Evolutionary conservation across 106 monocot genomes (phyloP), one percentile per base, ranked within the genome.

Genomic region (Dioscorea zingiberensis): DNA sequence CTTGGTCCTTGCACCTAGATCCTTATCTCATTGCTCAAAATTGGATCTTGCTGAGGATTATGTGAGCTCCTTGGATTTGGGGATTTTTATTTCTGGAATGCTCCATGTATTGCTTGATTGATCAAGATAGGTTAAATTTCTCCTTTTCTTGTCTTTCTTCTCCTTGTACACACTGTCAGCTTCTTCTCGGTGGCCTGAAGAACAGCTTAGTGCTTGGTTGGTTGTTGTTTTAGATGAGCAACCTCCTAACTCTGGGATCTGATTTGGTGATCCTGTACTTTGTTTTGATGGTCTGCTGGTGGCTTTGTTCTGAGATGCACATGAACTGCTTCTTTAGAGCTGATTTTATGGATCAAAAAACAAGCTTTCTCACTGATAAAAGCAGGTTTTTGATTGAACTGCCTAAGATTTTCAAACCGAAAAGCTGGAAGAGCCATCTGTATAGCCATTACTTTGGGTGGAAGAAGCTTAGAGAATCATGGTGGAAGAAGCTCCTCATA

Each of bases 401-500:
- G 76, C 78, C 69, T n/a, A 73, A 72, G 56, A 77, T 79, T 46
- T 69, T 84, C 67, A 74, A 81, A 9, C 2, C 71, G 13, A 83
- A 59, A 54, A 66, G n/a, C 13, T 81, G 82, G 87, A 76, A 66
- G 71, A 79, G 53, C 51, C 81, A 85, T 25, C 64, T 83, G 3
- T 88, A 83, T 59, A 64, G 48, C 67, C 88, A 88, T 57, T 88
- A 79, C 71, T 85, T 91, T 47, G 85, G 80, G 13, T 77, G 70
- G 13, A 91, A 79, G 81, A 83, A 71, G 60, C 64, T 89, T 19
- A 81, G 88, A 28, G 86, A 78, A 49, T 82, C 70, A 25, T 90
- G 90, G 90, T 92, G 92, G 92, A 75, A 84, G 61, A 88, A 86
- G 73, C 72, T 98, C 1, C 77, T 98, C 3, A 24, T 83, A n/a